Evolutionary conservation across 768 basidiomycete species (phyloP), one percentile per base, ranked within the genome.

Genomic region (Lactarius vividus): DNA sequence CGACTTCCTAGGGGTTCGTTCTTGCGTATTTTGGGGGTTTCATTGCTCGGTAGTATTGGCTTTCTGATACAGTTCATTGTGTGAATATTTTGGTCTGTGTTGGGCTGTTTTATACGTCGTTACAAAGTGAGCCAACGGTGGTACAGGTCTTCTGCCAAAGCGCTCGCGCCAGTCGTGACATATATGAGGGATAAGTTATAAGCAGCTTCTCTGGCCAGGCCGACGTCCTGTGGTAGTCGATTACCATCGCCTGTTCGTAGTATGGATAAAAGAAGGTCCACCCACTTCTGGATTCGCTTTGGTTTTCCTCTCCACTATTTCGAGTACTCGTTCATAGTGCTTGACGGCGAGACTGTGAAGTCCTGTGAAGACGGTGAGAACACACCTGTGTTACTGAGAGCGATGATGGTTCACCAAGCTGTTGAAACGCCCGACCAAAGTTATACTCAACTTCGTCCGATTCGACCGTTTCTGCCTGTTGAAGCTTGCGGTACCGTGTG

Each of bases 391-490:
- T 18, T 44, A 60, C 23, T 15, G 46, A 56, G 26, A 7, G 37
- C 18, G 31, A 37, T 4, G 55, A 10, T 18, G 15, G 71, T 83
- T 62, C 67, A 94, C 94, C 92, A n/a, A 97, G 80, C 65, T 95
- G 91, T 73, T 98, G 96, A 74, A 97, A 98, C 1, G 87, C 85
- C 55, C 96, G 82, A 0, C 89, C 96, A 73, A 96, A 92, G 75
- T 99, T 99, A 74, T 85, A 98, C 64, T 99, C 93, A 4, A 96
- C 88, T 75, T 98, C 96, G 33, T 86, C 83, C 28, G 82, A 70
- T 3, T 78, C 80, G 2, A 79, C 75, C 2, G 75, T 74, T 57
- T 79, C 78, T 2, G 70, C 76, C 52, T 78, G 79, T 16, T 89
- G 82, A 2, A 90, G 72, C n/a, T 80, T 79, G 20, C 94, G 85